Conservation (phyloP, 2,329 filamentous ascomycete species). For the Ophiostoma perfectum region DNA sequence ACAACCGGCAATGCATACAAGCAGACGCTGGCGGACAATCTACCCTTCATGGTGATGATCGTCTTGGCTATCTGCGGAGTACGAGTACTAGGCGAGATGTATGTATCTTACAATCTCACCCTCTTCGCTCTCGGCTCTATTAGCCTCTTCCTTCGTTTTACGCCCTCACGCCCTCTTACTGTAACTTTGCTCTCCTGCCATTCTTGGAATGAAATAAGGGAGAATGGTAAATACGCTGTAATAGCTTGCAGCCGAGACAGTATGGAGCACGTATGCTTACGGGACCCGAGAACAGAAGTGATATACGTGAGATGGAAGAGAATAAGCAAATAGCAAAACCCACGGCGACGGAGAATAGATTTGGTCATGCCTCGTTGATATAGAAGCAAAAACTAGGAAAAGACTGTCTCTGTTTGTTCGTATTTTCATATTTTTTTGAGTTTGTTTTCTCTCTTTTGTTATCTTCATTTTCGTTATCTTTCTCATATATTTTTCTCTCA, state of each 20-base stretch:
- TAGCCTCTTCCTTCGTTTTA: not conserved
- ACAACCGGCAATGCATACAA: no score
- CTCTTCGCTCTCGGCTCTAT: not conserved
- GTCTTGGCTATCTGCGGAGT: no score
- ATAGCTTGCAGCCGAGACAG: conserved; percentile 14
- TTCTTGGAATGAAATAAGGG: conserved; percentile 13
- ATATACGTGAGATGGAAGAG: not conserved
- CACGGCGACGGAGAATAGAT: no score
- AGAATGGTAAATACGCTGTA: conserved; percentile 8
- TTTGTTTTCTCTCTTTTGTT: not conserved
- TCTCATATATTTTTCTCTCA: no score
- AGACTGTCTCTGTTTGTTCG: not conserved
- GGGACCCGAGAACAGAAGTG: conserved; percentile 6
- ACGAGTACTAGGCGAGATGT: not conserved
- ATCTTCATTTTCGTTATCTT: no score
- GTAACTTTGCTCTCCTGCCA: not conserved
- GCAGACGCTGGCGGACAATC: no score
- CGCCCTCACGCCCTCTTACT: not conserved
- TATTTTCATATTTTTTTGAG: not conserved
- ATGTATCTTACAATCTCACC: not conserved
- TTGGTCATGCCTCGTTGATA: no score
- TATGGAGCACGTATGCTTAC: not conserved
- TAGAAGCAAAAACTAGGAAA: not conserved
- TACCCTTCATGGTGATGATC: no score
- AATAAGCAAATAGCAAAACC: no score